A percentile compares a stretch with the other conserved stretches of the same genome.
Evolutionary conservation across 768 basidiomycete species (phyloP).

Genomic region (Tulasnella sp.): DNA sequence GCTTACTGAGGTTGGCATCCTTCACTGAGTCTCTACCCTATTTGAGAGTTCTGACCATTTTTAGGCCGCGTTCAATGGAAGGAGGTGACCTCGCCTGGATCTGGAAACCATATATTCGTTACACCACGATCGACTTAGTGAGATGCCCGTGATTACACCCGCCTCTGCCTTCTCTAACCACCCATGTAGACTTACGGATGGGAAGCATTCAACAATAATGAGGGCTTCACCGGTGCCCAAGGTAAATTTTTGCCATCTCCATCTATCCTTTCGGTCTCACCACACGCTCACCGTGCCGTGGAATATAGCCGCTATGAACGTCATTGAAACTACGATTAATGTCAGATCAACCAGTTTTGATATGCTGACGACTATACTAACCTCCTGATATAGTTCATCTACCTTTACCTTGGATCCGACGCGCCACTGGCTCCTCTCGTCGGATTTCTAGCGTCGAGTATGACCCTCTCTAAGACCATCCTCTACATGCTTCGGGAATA

Average conservation of each 20-base stretch:
- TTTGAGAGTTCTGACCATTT: background rate
- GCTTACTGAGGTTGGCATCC: conserved; percentile 52
- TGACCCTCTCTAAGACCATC: conserved; percentile 78
- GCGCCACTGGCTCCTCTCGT: conserved; percentile 62
- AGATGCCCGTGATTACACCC: conserved; percentile 17
- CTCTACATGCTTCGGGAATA: conserved; percentile 78
- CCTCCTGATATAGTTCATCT: conserved; percentile 32
- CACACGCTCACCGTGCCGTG: conserved; percentile 1
- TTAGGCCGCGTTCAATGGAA: conserved; percentile 72
- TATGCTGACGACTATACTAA: conserved; percentile 23
- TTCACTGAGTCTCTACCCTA: conserved; percentile 20
- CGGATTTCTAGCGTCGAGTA: conserved; percentile 56
- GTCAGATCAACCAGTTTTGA: conserved; percentile 64
- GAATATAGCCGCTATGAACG: background rate
- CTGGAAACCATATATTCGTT: conserved; percentile 73
- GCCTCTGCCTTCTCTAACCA: background rate
- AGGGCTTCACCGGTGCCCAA: conserved; percentile 86
- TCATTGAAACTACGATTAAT: conserved; percentile 58
- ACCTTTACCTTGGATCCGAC: conserved; percentile 55
- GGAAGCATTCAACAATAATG: conserved; percentile 47
- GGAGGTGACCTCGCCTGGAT: conserved; percentile 89
- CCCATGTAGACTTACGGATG: conserved; percentile 58
- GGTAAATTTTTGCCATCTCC: conserved; percentile 34
- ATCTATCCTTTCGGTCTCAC: background rate
- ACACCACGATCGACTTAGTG: conserved; percentile 52